Evolutionary conservation across 768 basidiomycete species (phyloP).

Genomic region (Kwoniella dendrophila): DNA sequence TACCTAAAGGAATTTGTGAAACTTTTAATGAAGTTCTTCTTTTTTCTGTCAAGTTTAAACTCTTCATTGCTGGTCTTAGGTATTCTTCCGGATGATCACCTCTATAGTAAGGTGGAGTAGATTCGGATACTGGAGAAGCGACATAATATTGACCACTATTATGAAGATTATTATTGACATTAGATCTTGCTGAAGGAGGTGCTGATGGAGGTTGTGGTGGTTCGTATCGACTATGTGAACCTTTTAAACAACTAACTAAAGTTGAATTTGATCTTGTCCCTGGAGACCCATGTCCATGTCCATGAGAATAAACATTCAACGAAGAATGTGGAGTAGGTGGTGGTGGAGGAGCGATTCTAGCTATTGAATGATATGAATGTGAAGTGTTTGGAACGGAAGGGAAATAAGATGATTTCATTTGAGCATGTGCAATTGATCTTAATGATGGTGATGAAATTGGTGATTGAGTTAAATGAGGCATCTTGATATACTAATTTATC

Average conservation of each 20-base stretch:
- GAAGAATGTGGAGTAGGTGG: slow-evolving; percentile 14
- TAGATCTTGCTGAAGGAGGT: not conserved
- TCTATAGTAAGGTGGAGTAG: not conserved
- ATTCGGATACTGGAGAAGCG: not conserved
- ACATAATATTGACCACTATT: not conserved
- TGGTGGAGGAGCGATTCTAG: no score
- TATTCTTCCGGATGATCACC: not conserved
- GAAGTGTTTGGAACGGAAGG: slow-evolving; percentile 15
- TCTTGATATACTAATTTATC: slow-evolving; percentile 5
- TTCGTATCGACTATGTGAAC: slow-evolving; percentile 6
- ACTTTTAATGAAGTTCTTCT: slow-evolving; percentile 14
- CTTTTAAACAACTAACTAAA: slow-evolving; percentile 20
- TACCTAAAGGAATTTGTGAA: slow-evolving; percentile 23
- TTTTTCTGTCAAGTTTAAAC: slow-evolving; percentile 13
- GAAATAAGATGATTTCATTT: slow-evolving; percentile 20
- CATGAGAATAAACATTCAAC: slow-evolving; percentile 3
- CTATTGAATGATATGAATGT: slow-evolving; percentile 20
- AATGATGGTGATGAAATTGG: slow-evolving; percentile 25
- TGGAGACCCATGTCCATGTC: no score
- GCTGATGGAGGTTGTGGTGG: not conserved
- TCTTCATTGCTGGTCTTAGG: slow-evolving; percentile 15
- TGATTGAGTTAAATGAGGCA: slow-evolving; percentile 21
- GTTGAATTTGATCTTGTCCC: slow-evolving; percentile 5
- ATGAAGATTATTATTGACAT: not conserved
- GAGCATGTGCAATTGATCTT: slow-evolving; percentile 21